phyloP scores from a whole-genome alignment of 176 grass and related monocot species.

The Leersia perrieri region DNA sequence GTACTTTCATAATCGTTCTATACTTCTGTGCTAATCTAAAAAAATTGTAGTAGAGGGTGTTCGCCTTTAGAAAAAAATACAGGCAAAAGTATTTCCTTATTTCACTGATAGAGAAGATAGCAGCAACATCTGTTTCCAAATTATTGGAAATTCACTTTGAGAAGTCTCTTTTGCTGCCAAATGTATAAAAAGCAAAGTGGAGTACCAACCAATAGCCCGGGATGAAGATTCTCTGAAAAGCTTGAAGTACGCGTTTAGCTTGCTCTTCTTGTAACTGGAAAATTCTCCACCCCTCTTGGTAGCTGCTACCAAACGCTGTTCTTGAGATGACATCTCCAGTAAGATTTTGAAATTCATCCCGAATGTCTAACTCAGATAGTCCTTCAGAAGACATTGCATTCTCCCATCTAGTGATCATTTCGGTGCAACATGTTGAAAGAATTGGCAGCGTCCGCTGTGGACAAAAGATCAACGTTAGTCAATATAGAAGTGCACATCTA shows the following conservation, averaged over 20 bases:
- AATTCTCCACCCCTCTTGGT: constrained; percentile 63
- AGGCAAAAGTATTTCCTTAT: background rate
- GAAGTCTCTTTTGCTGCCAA: background rate
- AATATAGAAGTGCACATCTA: background rate
- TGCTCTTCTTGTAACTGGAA: constrained; percentile 65
- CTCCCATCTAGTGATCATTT: constrained; percentile 70
- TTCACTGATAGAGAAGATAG: background rate
- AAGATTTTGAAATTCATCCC: constrained; percentile 60
- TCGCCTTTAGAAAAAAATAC: too few species aligned
- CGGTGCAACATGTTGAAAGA: constrained; percentile 52
- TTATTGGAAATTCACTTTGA: background rate
- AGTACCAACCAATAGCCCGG: constrained; percentile 51
- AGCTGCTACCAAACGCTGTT: constrained; percentile 78
- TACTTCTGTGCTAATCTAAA: background rate
- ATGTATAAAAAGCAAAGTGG: background rate
- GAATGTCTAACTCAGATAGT: constrained; percentile 56
- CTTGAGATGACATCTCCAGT: constrained; percentile 70
- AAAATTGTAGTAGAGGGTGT: background rate
- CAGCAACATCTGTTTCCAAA: background rate
- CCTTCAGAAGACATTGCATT: constrained; percentile 29
- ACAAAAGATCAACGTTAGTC: background rate
- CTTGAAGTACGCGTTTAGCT: constrained; percentile 37
- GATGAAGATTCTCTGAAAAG: constrained; percentile 40
- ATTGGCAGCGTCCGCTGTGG: constrained; percentile 55
- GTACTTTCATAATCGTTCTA: background rate